Percentiles rank a stretch among this genome's conserved stretches.
Conservation (phyloP, 1,284 basidiomycete species). For the Schizophyllum commune region DNA sequence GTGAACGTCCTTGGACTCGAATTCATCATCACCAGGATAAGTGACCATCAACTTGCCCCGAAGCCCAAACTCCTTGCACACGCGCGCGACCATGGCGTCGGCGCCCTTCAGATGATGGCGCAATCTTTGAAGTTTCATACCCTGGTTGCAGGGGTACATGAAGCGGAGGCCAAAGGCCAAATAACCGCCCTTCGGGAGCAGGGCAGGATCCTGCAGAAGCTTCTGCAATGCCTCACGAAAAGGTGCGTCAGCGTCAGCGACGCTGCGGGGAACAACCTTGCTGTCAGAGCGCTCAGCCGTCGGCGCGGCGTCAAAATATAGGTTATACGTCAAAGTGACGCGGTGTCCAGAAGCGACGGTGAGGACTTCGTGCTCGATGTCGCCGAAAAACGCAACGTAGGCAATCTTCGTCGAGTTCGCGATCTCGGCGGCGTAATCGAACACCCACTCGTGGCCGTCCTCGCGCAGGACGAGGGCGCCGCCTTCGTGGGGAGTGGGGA, state of each 20-base stretch:
- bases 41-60: neutral
- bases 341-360: constrained; percentile 30
- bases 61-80: neutral
- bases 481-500: constrained; percentile 33
- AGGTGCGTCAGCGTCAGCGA: neutral
- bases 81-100: constrained; percentile 4
- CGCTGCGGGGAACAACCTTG: neutral
- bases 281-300: neutral
- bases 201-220: constrained; percentile 16
- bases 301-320: constrained; percentile 17
- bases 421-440: constrained; percentile 22
- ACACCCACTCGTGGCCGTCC: constrained; percentile 20
- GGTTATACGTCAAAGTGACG: constrained; percentile 33
- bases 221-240: constrained; percentile 11
- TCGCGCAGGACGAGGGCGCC: constrained; percentile 30
- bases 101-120: constrained; percentile 2
- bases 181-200: constrained; percentile 22
- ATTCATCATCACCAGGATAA: neutral
- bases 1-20: neutral
- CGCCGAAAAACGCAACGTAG: constrained; percentile 33
- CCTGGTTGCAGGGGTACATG: constrained; percentile 17
- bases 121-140: neutral
- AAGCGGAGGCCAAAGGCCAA: constrained; percentile 27
- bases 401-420: constrained; percentile 16
- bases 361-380: constrained; percentile 36